phyloP scores from a whole-genome alignment of 495 filamentous ascomycete genomes.

The Tetracladium setigerum region DNA sequence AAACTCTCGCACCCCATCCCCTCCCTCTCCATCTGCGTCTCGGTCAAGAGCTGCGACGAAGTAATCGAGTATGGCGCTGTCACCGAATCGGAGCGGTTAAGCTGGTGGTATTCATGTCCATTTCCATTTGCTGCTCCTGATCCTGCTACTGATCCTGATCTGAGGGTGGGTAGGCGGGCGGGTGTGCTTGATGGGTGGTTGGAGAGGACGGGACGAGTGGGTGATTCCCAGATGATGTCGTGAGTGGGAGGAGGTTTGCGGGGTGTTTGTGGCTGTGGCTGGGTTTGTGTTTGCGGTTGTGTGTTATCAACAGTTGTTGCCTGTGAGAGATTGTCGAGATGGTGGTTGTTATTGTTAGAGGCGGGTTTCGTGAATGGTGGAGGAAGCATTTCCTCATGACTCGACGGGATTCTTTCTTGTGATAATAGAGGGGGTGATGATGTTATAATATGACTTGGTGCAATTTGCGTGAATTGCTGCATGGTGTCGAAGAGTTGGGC shows the following conservation, averaged over 20 bases:
- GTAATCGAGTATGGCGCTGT: constrained; percentile 19
- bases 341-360: not conserved
- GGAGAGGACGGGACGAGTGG: constrained; percentile 12
- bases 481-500: constrained; percentile 38
- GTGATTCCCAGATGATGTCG: constrained; percentile 19
- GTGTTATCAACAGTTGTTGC: constrained; percentile 19
- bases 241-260: not conserved
- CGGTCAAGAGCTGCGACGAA: constrained; percentile 36
- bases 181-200: not conserved
- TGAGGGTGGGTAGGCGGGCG: constrained; percentile 2
- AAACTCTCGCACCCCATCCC: constrained; percentile 44
- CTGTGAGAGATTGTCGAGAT: constrained; percentile 9
- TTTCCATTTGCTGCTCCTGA: not conserved
- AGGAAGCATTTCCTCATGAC: not conserved
- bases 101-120: too few relatives aligned
- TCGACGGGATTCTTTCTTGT: not conserved
- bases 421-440: not conserved
- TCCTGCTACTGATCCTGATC: not conserved
- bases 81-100: too few relatives aligned
- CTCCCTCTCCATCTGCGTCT: constrained; percentile 44
- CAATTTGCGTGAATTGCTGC: constrained; percentile 31
- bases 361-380: not conserved
- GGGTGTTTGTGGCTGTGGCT: not conserved
- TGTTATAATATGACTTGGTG: not conserved
- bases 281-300: constrained; percentile 20